Percentiles rank a stretch among this genome's conserved stretches.
Evolutionary conservation across 2,329 filamentous ascomycete species (phyloP).

Genomic region (Verticillium dahliae): DNA sequence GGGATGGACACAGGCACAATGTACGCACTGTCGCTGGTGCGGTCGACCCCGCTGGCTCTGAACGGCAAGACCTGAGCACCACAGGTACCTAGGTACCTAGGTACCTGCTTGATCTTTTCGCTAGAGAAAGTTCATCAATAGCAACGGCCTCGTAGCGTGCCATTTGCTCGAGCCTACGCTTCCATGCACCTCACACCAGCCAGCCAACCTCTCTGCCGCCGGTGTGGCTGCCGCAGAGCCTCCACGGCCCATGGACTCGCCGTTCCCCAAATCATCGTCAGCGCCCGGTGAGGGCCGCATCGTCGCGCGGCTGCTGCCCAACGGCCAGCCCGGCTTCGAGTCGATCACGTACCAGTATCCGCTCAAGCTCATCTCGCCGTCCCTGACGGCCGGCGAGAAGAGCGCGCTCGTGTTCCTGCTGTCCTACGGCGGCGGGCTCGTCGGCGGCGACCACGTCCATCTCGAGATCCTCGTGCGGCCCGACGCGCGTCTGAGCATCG

Average conservation of each 20-base stretch:
- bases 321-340: slow-evolving; percentile 63
- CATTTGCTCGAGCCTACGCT: background rate
- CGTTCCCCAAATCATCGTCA: slow-evolving; percentile 69
- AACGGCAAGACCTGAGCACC: too few species aligned
- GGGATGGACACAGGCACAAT: too few species aligned
- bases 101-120: too few species aligned
- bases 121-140: too few species aligned
- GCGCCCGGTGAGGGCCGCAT: slow-evolving; percentile 73
- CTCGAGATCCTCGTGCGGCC: slow-evolving; percentile 61
- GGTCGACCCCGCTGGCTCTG: too few species aligned
- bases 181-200: background rate
- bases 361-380: slow-evolving; percentile 83
- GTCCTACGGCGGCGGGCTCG: slow-evolving; percentile 89
- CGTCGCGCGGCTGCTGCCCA: slow-evolving; percentile 65
- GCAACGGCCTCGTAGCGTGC: background rate
- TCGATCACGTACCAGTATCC: slow-evolving; percentile 86
- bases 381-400: slow-evolving; percentile 54
- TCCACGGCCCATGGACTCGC: slow-evolving; percentile 46
- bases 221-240: background rate
- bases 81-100: too few species aligned
- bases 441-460: slow-evolving; percentile 77
- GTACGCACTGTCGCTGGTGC: too few species aligned
- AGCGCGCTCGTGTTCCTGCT: slow-evolving; percentile 82
- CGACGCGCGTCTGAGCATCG: slow-evolving; percentile 59
- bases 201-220: background rate